Percentiles rank a stretch among this genome's conserved stretches.
Conservation (phyloP, 306 rosid species). For the Prunus kanzakura region DNA sequence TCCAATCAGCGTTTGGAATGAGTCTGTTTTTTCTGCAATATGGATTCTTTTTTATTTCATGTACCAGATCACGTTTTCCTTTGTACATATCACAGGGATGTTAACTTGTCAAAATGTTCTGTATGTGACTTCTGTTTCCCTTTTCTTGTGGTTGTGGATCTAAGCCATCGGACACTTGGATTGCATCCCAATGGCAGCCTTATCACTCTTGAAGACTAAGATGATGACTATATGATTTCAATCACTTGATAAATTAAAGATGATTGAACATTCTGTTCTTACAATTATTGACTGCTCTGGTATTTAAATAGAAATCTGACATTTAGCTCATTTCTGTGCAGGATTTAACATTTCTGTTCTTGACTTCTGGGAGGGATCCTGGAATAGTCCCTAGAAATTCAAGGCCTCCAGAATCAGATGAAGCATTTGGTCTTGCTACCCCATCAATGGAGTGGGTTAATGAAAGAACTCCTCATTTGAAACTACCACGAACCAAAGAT, state of each 20-base stretch:
- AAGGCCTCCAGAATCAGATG: slow-evolving; percentile 78
- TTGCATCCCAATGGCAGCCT: background rate
- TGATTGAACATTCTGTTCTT: slow-evolving; percentile 3
- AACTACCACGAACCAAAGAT: slow-evolving; percentile 85
- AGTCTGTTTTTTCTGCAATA: background rate
- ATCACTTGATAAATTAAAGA: background rate
- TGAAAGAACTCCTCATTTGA: slow-evolving; percentile 77
- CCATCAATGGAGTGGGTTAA: slow-evolving; percentile 99
- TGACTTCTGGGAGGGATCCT: slow-evolving; percentile 92
- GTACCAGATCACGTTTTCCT: background rate
- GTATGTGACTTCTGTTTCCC: background rate
- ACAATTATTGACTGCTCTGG: slow-evolving; percentile 13
- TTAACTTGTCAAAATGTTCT: background rate
- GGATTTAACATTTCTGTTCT: slow-evolving; percentile 75
- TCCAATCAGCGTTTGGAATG: background rate
- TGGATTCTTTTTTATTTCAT: background rate
- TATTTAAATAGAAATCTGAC: slow-evolving; percentile 31
- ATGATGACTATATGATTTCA: background rate
- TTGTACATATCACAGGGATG: background rate
- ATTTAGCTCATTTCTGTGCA: slow-evolving; percentile 42
- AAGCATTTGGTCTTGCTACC: slow-evolving; percentile 46
- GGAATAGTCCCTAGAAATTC: slow-evolving; percentile 88
- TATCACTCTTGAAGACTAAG: background rate
- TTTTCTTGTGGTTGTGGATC: slow-evolving; percentile 9
- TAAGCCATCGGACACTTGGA: background rate